Conservation (phyloP, 306 rosid genomes). For the Mimosa pudica region DNA sequence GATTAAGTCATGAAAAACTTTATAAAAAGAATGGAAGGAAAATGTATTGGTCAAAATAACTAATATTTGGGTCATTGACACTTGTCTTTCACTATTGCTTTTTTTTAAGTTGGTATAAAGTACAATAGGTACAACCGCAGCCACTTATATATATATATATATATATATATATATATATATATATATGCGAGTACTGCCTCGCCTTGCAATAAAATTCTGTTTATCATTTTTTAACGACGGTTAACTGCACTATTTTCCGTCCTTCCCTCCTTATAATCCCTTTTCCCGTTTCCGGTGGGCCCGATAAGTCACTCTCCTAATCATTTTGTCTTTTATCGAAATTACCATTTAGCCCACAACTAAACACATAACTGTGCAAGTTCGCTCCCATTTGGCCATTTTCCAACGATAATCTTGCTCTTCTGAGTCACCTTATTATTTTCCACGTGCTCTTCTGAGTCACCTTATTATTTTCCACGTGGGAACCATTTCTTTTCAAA, state of each 20-base stretch:
- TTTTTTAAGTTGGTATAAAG: neutral
- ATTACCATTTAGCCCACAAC: neutral
- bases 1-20: neutral
- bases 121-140: neutral
- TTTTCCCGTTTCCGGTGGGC: neutral
- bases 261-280: neutral
- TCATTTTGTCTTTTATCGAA: neutral
- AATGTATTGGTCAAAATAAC: conserved; percentile 4
- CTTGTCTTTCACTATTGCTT: neutral
- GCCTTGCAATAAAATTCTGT: neutral
- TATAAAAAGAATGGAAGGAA: neutral
- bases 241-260: neutral
- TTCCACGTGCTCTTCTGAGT: neutral
- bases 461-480: too few relatives aligned
- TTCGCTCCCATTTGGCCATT: neutral
- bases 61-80: neutral
- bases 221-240: neutral
- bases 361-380: neutral
- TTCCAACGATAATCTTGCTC: neutral
- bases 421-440: too few relatives aligned
- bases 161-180: too few relatives aligned
- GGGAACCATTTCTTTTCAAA: too few relatives aligned
- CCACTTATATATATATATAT: neutral
- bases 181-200: too few relatives aligned
- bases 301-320: neutral